A percentile compares a stretch with the other conserved stretches of the same genome.
Evolutionary conservation across 495 filamentous ascomycete genomes (phyloP).

Genomic region (Tuber calosporum): DNA sequence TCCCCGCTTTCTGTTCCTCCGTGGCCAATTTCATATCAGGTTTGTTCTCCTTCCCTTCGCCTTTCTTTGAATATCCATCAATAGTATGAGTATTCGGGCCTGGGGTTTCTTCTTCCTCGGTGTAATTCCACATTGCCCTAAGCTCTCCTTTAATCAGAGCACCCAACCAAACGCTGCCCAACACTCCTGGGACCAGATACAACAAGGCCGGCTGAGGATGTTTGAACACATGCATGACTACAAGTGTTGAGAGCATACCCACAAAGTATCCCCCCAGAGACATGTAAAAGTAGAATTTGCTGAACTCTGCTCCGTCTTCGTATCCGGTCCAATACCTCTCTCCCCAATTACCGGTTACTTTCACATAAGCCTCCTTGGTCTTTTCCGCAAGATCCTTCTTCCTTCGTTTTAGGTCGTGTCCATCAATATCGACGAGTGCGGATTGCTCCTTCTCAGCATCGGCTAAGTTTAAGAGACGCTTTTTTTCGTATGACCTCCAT

Average conservation of each 20-base stretch:
- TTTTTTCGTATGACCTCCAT: constrained; percentile 43
- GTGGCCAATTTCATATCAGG: constrained; percentile 5
- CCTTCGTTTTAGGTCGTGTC: constrained; percentile 42
- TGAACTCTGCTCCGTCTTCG: constrained; percentile 52
- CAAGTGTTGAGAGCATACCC: constrained; percentile 71
- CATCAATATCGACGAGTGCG: constrained; percentile 32
- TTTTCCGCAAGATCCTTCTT: constrained; percentile 34
- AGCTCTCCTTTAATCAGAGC: constrained; percentile 64
- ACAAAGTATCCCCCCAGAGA: constrained; percentile 67
- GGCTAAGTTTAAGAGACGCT: constrained; percentile 26
- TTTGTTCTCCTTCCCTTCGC: constrained; percentile 16
- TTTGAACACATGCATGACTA: constrained; percentile 66
- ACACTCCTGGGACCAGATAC: constrained; percentile 84
- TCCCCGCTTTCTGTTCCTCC: neutral
- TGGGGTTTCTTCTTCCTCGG: constrained; percentile 52
- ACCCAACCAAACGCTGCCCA: constrained; percentile 72
- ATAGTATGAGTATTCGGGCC: neutral
- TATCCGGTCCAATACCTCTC: constrained; percentile 71
- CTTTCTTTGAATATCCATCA: constrained; percentile 17
- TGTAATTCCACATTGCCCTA: constrained; percentile 69
- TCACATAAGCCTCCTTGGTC: constrained; percentile 45
- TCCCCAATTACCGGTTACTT: constrained; percentile 66
- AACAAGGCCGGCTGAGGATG: constrained; percentile 87
- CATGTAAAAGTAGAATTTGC: constrained; percentile 82
- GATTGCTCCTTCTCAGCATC: constrained; percentile 25